phyloP scores from a whole-genome alignment of 1,284 basidiomycete species.

The Paramarasmius palmivorus region DNA sequence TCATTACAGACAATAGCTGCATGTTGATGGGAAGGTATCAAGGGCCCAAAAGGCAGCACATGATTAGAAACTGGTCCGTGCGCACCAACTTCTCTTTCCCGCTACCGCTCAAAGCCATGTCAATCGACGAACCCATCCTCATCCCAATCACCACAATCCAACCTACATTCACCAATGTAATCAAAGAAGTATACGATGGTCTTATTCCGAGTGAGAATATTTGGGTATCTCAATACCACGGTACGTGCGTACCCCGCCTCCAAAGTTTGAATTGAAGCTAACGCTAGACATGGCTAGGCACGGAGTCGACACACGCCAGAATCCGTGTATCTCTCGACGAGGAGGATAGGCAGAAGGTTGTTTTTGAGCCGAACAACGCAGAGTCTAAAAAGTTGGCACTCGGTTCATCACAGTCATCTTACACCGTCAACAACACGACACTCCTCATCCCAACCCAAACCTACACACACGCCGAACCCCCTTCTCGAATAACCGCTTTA shows the following conservation, averaged over 20 bases:
- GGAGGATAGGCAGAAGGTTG: slow-evolving; percentile 48
- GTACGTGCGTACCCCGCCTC: not conserved
- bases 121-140: slow-evolving; percentile 9
- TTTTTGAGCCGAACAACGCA: slow-evolving; percentile 29
- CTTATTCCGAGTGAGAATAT: slow-evolving; percentile 57
- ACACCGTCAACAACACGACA: slow-evolving; percentile 8
- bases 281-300: not conserved
- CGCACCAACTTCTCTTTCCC: too few relatives aligned
- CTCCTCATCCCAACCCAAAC: slow-evolving; percentile 15
- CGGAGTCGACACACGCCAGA: slow-evolving; percentile 60
- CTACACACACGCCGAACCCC: slow-evolving; percentile 21
- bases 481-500: slow-evolving; percentile 62
- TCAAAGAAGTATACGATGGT: slow-evolving; percentile 60
- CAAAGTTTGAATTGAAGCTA: not conserved
- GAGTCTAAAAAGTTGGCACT: slow-evolving; percentile 36
- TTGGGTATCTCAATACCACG: slow-evolving; percentile 71
- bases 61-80: too few relatives aligned
- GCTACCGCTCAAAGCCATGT: too few relatives aligned
- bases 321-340: slow-evolving; percentile 53
- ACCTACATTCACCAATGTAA: slow-evolving; percentile 55
- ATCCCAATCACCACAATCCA: slow-evolving; percentile 65
- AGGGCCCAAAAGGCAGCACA: too few relatives aligned
- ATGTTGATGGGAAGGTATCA: too few relatives aligned
- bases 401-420: slow-evolving; percentile 29
- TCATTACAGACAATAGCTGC: too few relatives aligned